A percentile compares a stretch with the other conserved stretches of the same genome.
phyloP scores from a whole-genome alignment of 140 eudicot genomes.

The Flaveria floridana region DNA sequence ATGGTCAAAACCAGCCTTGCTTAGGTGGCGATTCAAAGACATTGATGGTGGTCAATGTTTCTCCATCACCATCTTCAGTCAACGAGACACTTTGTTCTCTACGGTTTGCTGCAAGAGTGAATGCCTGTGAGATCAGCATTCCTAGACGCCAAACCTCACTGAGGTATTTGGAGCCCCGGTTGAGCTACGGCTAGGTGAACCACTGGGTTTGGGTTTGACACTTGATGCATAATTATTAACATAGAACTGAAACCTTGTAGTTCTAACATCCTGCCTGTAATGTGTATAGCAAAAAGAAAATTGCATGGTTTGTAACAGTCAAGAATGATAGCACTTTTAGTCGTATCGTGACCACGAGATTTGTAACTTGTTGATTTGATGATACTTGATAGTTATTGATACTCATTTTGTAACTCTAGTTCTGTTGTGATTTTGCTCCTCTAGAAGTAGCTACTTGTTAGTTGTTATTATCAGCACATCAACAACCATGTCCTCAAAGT shows the following conservation, averaged over 20 bases:
- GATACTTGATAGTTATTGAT: slow-evolving; percentile 24
- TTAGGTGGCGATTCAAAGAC: slow-evolving; percentile 98
- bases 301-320: slow-evolving; percentile 40
- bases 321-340: not conserved
- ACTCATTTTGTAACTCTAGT: not conserved
- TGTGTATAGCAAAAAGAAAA: slow-evolving; percentile 41
- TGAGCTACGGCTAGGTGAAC: slow-evolving; percentile 59
- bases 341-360: not conserved
- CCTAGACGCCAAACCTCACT: slow-evolving; percentile 82
- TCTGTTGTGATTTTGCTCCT: not conserved
- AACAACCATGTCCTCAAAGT: too few relatives aligned
- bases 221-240: slow-evolving; percentile 26
- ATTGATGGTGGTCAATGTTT: slow-evolving; percentile 83
- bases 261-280: slow-evolving; percentile 47
- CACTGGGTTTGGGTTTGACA: not conserved
- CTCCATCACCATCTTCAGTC: slow-evolving; percentile 72
- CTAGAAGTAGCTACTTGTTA: not conserved
- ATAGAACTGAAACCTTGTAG: slow-evolving; percentile 19
- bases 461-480: too few relatives aligned
- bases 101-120: slow-evolving; percentile 91
- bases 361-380: slow-evolving; percentile 27
- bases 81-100: slow-evolving; percentile 90
- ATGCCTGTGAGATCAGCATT: slow-evolving; percentile 93
- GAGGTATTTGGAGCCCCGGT: slow-evolving; percentile 63
- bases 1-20: slow-evolving; percentile 67